Conservation (phyloP, 768 basidiomycete species). For the Auricularia heimuer region DNA sequence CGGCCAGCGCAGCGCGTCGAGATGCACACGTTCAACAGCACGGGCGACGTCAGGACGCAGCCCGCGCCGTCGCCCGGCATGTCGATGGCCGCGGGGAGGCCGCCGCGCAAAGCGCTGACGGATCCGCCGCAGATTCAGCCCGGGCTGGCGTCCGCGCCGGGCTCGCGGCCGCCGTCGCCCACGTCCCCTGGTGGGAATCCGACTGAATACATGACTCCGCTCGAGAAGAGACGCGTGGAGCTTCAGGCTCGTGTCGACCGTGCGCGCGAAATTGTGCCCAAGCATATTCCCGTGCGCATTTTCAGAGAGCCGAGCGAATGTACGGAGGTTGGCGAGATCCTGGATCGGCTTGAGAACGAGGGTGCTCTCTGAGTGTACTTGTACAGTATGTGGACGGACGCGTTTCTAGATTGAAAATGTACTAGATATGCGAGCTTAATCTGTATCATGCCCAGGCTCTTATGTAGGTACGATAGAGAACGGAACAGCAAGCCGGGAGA, state of each 20-base stretch:
- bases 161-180: not conserved
- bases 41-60: not conserved
- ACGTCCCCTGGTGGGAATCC: not conserved
- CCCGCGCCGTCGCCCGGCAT: not conserved
- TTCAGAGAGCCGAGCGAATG: constrained; percentile 66
- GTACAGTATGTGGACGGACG: no score
- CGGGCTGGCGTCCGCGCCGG: not conserved
- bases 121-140: not conserved
- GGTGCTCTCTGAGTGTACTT: not conserved
- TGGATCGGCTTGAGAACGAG: not conserved
- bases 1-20: not conserved
- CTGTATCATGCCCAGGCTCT: no score
- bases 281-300: constrained; percentile 47
- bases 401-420: no score
- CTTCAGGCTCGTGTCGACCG: constrained; percentile 56
- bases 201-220: constrained; percentile 2
- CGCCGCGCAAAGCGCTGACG: not conserved
- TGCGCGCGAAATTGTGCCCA: constrained; percentile 50
- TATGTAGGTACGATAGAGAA: no score
- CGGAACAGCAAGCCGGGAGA: no score
- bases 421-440: no score
- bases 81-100: not conserved
- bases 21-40: not conserved
- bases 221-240: constrained; percentile 29
- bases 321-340: constrained; percentile 33